Base-by-base conservation (phyloP, 371 early-diverging fungal species). In the Syncephalastrum sp. region DNA sequence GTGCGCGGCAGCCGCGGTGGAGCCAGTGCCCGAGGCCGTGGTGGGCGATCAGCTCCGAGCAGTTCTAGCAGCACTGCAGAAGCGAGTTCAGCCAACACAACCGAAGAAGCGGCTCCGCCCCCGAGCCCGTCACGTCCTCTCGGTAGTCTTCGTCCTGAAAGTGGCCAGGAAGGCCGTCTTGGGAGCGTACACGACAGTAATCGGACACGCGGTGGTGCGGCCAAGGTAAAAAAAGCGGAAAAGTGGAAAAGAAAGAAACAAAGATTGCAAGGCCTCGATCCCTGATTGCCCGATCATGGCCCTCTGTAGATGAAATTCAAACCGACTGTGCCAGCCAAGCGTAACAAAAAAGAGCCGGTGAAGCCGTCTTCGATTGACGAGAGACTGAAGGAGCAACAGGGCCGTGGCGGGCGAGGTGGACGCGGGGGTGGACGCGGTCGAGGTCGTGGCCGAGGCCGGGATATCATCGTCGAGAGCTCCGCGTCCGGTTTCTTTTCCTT, bases 401-500 rank as follows among this genome's bases (percentile, higher is more conserved):
- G 70, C 16, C 60, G 73, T 27, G 70, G 73, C 3, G 50, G 54
- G 21, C 62, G 72, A 16, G 41, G 74, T 16, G 56, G 77, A 42
- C 72, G 77, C 12, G 74, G 82, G 25, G 54, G 68, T 27, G 62
- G 74, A 15, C 63, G 76, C 1, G 65, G 74, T 19, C 68, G 71
- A 44, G 75, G 77, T 15, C 54, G 77, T 16, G 70, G 76, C 25
- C 56, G 64, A 48, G 64, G 69, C 1, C 25, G 65, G 2, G 55
- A 65, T 15, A 58, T 67, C 19, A 55, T 66, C 2, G 74, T 71
- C 29, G 67, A 70, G 44, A 57, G 68, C 15, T 79, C 78, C 7
- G 88, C 88, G 12, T 84, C 86, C 5, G 88, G 88, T 62, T 81
- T 86, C 38, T 87, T 87, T 59, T 83, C 88, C 8, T 67, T 87